A percentile compares a stretch with the other conserved stretches of the same genome.
Evolutionary conservation across 305 asterid species (phyloP).

Genomic region (Fraxinus xanthoxyloides): DNA sequence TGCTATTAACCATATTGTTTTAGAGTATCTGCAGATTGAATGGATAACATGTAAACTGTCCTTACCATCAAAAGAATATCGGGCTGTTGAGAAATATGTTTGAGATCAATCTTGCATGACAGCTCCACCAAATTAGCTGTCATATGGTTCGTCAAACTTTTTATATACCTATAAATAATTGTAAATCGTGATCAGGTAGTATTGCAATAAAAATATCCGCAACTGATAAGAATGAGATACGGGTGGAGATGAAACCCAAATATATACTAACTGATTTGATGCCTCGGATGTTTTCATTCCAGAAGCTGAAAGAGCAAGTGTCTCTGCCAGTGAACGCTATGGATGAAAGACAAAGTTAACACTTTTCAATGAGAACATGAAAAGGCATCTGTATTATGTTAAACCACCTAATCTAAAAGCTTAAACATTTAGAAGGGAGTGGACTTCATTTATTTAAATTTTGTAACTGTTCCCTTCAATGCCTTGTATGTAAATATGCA

Average conservation of each 20-base stretch:
- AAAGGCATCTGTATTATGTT: neutral
- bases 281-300: slow-evolving; percentile 61
- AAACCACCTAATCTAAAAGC: neutral
- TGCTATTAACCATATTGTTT: slow-evolving; percentile 20
- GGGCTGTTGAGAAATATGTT: slow-evolving; percentile 77
- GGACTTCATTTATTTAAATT: neutral
- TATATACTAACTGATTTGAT: slow-evolving; percentile 61
- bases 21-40: slow-evolving; percentile 13
- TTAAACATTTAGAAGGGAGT: neutral
- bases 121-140: slow-evolving; percentile 65
- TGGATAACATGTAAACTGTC: slow-evolving; percentile 13
- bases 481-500: neutral
- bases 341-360: slow-evolving; percentile 14
- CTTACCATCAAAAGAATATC: slow-evolving; percentile 75
- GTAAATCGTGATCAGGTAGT: slow-evolving; percentile 18
- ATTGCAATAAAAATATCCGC: slow-evolving; percentile 21
- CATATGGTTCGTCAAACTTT: slow-evolving; percentile 68
- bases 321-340: slow-evolving; percentile 90
- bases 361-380: slow-evolving; percentile 5
- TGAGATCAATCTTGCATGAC: slow-evolving; percentile 70
- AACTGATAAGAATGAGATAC: slow-evolving; percentile 4
- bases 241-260: slow-evolving; percentile 8
- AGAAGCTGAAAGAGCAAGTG: slow-evolving; percentile 73
- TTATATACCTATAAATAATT: slow-evolving; percentile 56
- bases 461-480: neutral